Evolutionary conservation across 1,139 yeast species (phyloP).

Genomic region (Kluyveromyces marxianus): DNA sequence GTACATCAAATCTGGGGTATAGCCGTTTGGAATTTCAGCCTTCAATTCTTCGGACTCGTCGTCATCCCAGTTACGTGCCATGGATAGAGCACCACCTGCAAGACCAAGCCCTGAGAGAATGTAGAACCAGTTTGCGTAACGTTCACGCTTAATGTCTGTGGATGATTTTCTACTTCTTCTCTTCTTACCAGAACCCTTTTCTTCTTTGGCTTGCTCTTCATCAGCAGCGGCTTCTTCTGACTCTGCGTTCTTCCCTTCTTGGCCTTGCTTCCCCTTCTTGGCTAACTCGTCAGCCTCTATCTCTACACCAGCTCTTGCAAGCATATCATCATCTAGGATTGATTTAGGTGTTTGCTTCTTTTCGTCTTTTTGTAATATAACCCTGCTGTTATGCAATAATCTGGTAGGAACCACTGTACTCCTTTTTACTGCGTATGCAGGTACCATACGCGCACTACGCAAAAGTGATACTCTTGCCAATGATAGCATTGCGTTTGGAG

Average conservation of each 20-base stretch:
- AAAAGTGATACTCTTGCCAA: slow-evolving; percentile 2
- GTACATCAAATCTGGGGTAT: slow-evolving; percentile 56
- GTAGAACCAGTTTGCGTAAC: slow-evolving; percentile 63
- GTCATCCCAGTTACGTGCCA: slow-evolving; percentile 83
- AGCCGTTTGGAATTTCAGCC: slow-evolving; percentile 57
- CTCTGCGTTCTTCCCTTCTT: slow-evolving; percentile 13
- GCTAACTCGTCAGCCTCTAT: slow-evolving; percentile 28
- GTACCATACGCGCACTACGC: slow-evolving; percentile 4
- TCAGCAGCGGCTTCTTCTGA: slow-evolving; percentile 26
- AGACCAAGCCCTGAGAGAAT: slow-evolving; percentile 52
- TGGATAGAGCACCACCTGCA: slow-evolving; percentile 57
- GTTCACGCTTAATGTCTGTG: slow-evolving; percentile 56
- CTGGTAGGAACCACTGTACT: slow-evolving; percentile 1
- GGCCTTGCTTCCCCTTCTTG: slow-evolving; percentile 14
- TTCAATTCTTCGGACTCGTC: slow-evolving; percentile 56
- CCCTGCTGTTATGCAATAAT: neutral
- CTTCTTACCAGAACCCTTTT: slow-evolving; percentile 22
- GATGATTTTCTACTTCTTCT: slow-evolving; percentile 54
- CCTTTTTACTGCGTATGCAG: neutral
- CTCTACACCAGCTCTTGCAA: slow-evolving; percentile 79
- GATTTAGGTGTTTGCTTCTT: slow-evolving; percentile 40
- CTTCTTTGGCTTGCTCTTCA: slow-evolving; percentile 18
- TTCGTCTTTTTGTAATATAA: slow-evolving; percentile 19
- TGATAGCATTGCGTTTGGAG: slow-evolving; percentile 1
- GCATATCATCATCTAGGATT: slow-evolving; percentile 71